Percentiles rank a stretch among this genome's conserved stretches.
Evolutionary conservation across 192 early-diverging fungal genomes (phyloP).

Genomic region (Entomortierella parvispora): DNA sequence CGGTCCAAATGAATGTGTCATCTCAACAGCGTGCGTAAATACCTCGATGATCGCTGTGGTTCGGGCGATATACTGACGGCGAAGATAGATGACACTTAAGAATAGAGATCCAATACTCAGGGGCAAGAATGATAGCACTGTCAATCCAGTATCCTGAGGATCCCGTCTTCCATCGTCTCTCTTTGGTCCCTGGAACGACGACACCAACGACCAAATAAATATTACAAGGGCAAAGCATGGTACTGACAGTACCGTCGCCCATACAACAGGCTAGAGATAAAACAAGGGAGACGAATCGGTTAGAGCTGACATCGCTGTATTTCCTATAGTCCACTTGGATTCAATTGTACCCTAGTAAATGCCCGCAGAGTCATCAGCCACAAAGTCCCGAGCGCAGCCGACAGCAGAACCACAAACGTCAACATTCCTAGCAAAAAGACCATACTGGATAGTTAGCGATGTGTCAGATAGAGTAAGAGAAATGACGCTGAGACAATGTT

Average conservation of each 20-base stretch:
- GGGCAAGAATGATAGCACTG: constrained; percentile 62
- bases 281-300: neutral
- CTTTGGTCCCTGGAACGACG: constrained; percentile 52
- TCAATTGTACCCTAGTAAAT: constrained; percentile 25
- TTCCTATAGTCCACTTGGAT: too few species aligned
- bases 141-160: constrained; percentile 59
- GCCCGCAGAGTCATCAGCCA: constrained; percentile 40
- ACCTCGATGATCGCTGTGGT: constrained; percentile 68
- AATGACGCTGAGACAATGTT: too few species aligned
- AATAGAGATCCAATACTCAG: constrained; percentile 53
- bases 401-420: constrained; percentile 38
- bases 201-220: constrained; percentile 63
- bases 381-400: constrained; percentile 33
- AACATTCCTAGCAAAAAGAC: constrained; percentile 29
- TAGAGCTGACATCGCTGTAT: neutral
- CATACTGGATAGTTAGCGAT: neutral
- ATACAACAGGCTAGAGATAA: constrained; percentile 55
- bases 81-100: constrained; percentile 46
- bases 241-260: constrained; percentile 58
- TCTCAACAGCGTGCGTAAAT: too few species aligned
- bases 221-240: constrained; percentile 52
- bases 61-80: constrained; percentile 55
- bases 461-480: too few species aligned
- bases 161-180: constrained; percentile 17
- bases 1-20: neutral